Evolutionary conservation across 768 basidiomycete species (phyloP), one percentile per base, ranked within the genome.

Genomic region (Russula vinacea): DNA sequence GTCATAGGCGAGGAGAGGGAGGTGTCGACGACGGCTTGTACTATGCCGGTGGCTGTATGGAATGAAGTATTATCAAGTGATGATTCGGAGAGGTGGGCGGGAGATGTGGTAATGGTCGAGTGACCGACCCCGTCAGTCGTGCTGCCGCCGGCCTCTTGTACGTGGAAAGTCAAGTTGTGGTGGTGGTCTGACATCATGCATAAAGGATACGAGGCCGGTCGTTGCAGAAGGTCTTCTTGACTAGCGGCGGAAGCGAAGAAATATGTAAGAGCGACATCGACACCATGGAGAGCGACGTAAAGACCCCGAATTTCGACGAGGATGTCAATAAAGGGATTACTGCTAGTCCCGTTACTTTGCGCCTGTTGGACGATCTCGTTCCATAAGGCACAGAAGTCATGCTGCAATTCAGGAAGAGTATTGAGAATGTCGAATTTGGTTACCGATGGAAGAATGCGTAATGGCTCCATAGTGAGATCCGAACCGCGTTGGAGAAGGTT

Each of bases 361-460:
- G 37, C 47, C 24, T 26, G 47, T 29, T 5, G 37, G 17, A 39
- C 10, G 24, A 59, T 39, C n/a, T 59, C 49, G 19, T 59, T 50
- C 58, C 58, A 59, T 37, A 59, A 19, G 9, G 17, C 37, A 39
- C 58, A 59, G 24, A 59, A 59, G 3, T 59, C 26, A 17, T 9
- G 47, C 19, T 51, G 58, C 37, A 59, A 13, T 29, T 29, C 49
- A 13, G 37, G 58, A 26, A 59, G 49, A 0, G 50, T 42, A 32
- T 51, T n/a, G 7, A 9, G 50, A 24, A 40, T 40, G 19, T 60
- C 29, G 14, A 51, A 39, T 8, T 39, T 60, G 14, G 50, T 14
- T 8, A 52, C 1, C 2, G 26, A 29, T 13, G 29, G 24, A 19
- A 60, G 19, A 22, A 40, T 29, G 49, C 3, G 3, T 6, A n/a